phyloP scores from a whole-genome alignment of 129 eudicot species.

The Helianthus tuberosus region DNA sequence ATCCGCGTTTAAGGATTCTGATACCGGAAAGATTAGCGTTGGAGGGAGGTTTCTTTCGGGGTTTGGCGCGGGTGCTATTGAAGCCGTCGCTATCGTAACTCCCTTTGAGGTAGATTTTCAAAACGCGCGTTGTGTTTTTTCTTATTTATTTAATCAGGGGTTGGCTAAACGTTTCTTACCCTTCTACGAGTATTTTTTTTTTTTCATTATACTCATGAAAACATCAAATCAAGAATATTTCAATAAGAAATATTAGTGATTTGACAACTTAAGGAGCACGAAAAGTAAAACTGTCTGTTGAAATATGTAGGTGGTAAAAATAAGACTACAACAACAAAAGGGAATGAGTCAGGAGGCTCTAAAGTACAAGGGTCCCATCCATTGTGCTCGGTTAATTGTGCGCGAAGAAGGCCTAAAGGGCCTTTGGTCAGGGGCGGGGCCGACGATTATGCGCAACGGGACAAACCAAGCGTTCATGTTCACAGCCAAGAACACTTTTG shows the following conservation, averaged over 20 bases:
- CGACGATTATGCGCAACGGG: slow-evolving; percentile 96
- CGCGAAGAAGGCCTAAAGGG: slow-evolving; percentile 88
- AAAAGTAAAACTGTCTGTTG: not conserved
- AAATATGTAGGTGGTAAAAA: slow-evolving; percentile 77
- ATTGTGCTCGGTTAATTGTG: slow-evolving; percentile 74
- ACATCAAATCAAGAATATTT: too few relatives aligned
- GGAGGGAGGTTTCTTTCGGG: slow-evolving; percentile 70
- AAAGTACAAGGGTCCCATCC: slow-evolving; percentile 87
- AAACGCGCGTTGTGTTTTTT: not conserved
- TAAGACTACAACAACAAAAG: slow-evolving; percentile 87
- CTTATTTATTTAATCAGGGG: not conserved
- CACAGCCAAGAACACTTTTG: slow-evolving; percentile 80
- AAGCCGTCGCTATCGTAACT: slow-evolving; percentile 87
- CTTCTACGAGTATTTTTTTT: too few relatives aligned
- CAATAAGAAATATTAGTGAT: too few relatives aligned
- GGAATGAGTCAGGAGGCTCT: slow-evolving; percentile 77
- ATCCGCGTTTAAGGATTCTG: slow-evolving; percentile 65
- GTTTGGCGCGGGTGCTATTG: slow-evolving; percentile 94
- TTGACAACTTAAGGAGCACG: too few relatives aligned
- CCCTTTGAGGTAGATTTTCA: slow-evolving; percentile 76
- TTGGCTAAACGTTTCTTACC: too few relatives aligned
- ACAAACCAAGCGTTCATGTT: slow-evolving; percentile 98
- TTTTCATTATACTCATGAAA: too few relatives aligned
- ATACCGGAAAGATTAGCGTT: slow-evolving; percentile 65
- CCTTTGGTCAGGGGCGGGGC: slow-evolving; percentile 98